phyloP scores from a whole-genome alignment of 2,329 filamentous ascomycete genomes.

The Alternaria triticimaculans region DNA sequence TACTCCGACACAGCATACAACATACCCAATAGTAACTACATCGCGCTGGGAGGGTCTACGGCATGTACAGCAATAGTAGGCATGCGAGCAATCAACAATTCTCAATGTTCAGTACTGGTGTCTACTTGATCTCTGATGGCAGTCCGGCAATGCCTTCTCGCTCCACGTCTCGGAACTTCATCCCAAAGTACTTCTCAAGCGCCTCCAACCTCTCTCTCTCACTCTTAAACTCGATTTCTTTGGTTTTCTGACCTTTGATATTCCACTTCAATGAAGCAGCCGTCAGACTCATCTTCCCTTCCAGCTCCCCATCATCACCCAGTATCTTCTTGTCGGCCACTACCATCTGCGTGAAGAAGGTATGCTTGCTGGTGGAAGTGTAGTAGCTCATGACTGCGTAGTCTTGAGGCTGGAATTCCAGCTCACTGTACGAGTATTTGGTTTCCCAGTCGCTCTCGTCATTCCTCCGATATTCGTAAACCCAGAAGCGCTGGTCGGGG shows the following conservation, averaged over 20 bases:
- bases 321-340: slow-evolving; percentile 60
- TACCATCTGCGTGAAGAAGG: slow-evolving; percentile 41
- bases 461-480: slow-evolving; percentile 48
- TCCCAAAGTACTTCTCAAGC: slow-evolving; percentile 54
- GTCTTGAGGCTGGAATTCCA: slow-evolving; percentile 45
- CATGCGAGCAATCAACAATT: slow-evolving; percentile 22
- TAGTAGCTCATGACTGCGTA: slow-evolving; percentile 44
- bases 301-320: slow-evolving; percentile 42
- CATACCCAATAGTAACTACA: not conserved
- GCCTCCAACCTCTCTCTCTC: slow-evolving; percentile 54
- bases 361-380: slow-evolving; percentile 42
- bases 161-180: slow-evolving; percentile 50
- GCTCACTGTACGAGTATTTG: slow-evolving; percentile 67
- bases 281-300: slow-evolving; percentile 51
- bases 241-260: slow-evolving; percentile 51
- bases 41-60: not conserved
- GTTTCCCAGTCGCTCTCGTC: slow-evolving; percentile 61
- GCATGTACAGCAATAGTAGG: slow-evolving; percentile 18
- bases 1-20: not conserved
- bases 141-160: slow-evolving; percentile 47
- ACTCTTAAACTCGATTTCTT: slow-evolving; percentile 49
- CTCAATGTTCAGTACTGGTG: slow-evolving; percentile 1
- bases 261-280: slow-evolving; percentile 56
- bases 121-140: slow-evolving; percentile 43
- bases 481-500: slow-evolving; percentile 52